A percentile compares a stretch with the other conserved stretches of the same genome.
These are phyloP conservation scores for Quercus agrifolia DNA, from an alignment of 306 rosid species.

Conservation along the genomic window DNA sequence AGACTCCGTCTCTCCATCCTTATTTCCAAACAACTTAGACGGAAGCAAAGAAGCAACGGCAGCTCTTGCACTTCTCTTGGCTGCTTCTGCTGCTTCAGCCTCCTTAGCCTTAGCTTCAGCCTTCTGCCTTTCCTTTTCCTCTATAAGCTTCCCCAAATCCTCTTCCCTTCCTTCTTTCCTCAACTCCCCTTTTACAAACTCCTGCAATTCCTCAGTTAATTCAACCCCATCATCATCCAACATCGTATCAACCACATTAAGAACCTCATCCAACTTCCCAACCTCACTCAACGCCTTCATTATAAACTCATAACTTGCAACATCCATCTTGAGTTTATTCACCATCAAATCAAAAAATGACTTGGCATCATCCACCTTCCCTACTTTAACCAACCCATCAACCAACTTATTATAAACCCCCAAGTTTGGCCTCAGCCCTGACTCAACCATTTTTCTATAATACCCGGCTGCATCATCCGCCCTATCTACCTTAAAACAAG, in stretches of 20 bases:
- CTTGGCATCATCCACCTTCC: conserved; percentile 71
- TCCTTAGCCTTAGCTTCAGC: conserved; percentile 98
- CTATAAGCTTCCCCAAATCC: conserved; percentile 73
- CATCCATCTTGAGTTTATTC: conserved; percentile 93
- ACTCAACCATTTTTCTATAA: conserved; percentile 76
- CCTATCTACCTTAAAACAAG: conserved; percentile 76
- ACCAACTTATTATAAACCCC: conserved; percentile 79
- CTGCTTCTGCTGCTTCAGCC: conserved; percentile 89
- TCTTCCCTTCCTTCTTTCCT: conserved; percentile 88
- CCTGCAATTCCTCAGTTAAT: conserved; percentile 74
- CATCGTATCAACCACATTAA: conserved; percentile 72
- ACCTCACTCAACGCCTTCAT: conserved; percentile 74
- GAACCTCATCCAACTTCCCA: conserved; percentile 69
- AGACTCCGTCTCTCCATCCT: conserved; percentile 40
- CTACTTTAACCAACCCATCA: conserved; percentile 77
- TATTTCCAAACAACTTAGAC: conserved; percentile 72
- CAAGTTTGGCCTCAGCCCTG: conserved; percentile 78
- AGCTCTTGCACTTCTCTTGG: conserved; percentile 75
- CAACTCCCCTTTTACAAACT: conserved; percentile 72
- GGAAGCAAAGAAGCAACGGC: conserved; percentile 79
- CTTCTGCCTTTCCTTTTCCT: conserved; percentile 87
- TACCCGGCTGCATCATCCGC: conserved; percentile 85
- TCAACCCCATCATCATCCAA: conserved; percentile 76
- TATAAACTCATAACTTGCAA: conserved; percentile 72
- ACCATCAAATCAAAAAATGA: conserved; percentile 82